Base-by-base conservation (phyloP, 441 rosid species). In the Pelargonium myrrhifolium region DNA sequence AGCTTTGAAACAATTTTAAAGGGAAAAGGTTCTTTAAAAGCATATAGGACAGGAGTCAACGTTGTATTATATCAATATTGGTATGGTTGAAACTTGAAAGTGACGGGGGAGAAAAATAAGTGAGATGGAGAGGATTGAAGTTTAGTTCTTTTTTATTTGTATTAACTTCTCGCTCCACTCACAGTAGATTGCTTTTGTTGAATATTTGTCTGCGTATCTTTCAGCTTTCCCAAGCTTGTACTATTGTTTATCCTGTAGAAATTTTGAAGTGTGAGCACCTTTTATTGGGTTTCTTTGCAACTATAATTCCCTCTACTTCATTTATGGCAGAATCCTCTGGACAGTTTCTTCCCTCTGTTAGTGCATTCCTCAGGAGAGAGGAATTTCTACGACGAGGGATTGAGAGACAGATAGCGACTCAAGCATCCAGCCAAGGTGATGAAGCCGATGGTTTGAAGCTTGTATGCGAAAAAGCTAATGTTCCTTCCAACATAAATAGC, bases 331-430 rank as follows among this genome's bases (percentile, higher is more conserved):
- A 82, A 28, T 47, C 72, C 49, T 68, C 68, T 4, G 40, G 65
- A n/a, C 77, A 62, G 76, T 58, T 76, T 37, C 49, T 70, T 72
- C 78, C 82, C 20, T 68, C 77, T 28, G 35, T 85, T 51, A 78
- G 74, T 79, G 71, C 86, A 55, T 67, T 63, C 71, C 73, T 84
- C 68, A 58, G 74, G 59, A 75, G 84, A 75, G 53, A 47, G 47
- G 68, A 68, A 26, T 74, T 65, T 21, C 65, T 22, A 40, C 64
- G 71, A 68, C 81, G 83, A 73, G 39, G 84, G 71, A 45, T 89
- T 24, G 79, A 75, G 73, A 81, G 79, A 21, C 77, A 66, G 55
- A 65, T 21, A 53, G 59, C 18, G 59, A 17, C 80, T 5, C 72
- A 71, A 60, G 69, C 75, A 26, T 1, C 72, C 12, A 64, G 53